Percentiles rank a stretch among this genome's conserved stretches.
phyloP scores from a whole-genome alignment of 257 asterid genomes.

The Fraxinus quadrangulata region DNA sequence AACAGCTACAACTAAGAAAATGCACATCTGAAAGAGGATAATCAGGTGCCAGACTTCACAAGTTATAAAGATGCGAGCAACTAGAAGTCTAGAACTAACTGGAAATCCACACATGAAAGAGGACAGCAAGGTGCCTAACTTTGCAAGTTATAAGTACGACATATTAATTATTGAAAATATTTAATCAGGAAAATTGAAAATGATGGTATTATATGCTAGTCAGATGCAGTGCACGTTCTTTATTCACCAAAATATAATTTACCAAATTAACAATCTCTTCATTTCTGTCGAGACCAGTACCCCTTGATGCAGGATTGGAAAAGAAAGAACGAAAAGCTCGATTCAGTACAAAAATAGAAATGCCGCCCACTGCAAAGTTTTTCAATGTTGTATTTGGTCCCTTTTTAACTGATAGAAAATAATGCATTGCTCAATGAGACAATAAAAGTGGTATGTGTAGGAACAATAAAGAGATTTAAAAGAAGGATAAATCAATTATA shows the following conservation, averaged over 20 bases:
- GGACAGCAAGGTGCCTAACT: slow-evolving; percentile 9
- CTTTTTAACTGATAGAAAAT: not conserved
- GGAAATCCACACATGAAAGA: not conserved
- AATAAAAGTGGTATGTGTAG: not conserved
- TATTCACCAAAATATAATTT: not conserved
- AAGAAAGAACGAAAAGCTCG: not conserved
- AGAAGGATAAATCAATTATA: slow-evolving; percentile 20
- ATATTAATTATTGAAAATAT: not conserved
- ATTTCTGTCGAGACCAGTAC: not conserved
- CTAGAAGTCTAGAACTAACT: not conserved
- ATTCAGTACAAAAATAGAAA: not conserved
- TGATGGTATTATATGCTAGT: not conserved
- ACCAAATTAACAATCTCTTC: not conserved
- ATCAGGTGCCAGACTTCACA: not conserved
- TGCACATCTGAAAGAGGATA: not conserved
- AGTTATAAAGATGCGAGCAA: not conserved
- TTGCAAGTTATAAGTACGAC: not conserved
- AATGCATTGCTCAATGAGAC: not conserved
- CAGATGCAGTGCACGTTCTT: not conserved
- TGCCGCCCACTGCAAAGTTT: not conserved
- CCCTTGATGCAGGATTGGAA: not conserved
- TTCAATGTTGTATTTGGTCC: not conserved
- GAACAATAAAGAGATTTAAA: slow-evolving; percentile 4
- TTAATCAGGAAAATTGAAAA: not conserved
- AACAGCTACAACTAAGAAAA: not conserved